Conservation (phyloP, 345 rosid genomes). For the Noccaea caerulescens region DNA sequence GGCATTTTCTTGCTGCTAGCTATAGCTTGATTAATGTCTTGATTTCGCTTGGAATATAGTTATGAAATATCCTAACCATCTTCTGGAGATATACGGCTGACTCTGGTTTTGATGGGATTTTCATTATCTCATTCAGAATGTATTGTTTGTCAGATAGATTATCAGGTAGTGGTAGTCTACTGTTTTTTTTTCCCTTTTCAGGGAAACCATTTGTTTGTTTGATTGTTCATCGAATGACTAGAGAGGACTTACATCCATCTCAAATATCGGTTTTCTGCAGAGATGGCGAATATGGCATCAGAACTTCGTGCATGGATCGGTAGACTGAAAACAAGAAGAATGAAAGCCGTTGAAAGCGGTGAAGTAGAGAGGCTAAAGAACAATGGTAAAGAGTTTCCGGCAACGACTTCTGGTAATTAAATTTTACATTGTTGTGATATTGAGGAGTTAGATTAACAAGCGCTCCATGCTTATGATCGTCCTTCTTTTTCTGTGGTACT, state of each 20-base stretch:
- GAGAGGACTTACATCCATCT: not conserved
- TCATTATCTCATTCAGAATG: not conserved
- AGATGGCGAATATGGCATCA: constrained; percentile 60
- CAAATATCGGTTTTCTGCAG: constrained; percentile 47
- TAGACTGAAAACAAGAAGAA: constrained; percentile 48
- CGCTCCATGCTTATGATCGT: constrained; percentile 11
- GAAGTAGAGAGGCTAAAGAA: constrained; percentile 47
- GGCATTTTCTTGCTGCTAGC: not conserved
- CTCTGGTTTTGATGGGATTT: not conserved
- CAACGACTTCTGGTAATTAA: constrained; percentile 28
- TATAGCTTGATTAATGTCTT: constrained; percentile 2
- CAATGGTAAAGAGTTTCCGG: constrained; percentile 41
- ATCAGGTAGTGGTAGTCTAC: not conserved
- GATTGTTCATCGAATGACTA: constrained; percentile 10
- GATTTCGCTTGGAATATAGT: constrained; percentile 16
- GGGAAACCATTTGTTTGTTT: not conserved
- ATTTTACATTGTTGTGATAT: constrained; percentile 20
- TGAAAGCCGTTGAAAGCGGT: constrained; percentile 37
- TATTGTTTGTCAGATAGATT: not conserved
- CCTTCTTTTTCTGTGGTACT: constrained; percentile 39
- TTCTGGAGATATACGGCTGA: constrained; percentile 4
- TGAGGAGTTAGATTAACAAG: not conserved
- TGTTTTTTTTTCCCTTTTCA: not conserved
- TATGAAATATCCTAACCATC: not conserved
- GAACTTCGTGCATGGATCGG: constrained; percentile 59